Percentiles rank a stretch among this genome's conserved stretches.
These are phyloP conservation scores for Colletotrichum musae DNA, from an alignment of 2,329 filamentous ascomycete species.

Conservation along the genomic window DNA sequence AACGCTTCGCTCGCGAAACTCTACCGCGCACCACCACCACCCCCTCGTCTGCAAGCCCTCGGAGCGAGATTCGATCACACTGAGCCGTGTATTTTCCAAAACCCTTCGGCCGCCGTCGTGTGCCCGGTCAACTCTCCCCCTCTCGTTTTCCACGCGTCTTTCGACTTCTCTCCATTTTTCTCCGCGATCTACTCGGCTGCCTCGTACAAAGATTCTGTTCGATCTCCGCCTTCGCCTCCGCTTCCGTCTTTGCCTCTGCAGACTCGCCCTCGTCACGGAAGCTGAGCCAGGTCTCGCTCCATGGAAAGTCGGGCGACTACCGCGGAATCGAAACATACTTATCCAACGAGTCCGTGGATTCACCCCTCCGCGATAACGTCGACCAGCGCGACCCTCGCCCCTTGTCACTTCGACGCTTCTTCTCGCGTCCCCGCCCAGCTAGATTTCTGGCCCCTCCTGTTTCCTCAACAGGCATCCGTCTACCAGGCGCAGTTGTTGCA, in stretches of 20 bases:
- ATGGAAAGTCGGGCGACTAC: conserved; percentile 67
- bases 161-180: not conserved
- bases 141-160: conserved; percentile 18
- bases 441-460: conserved; percentile 70
- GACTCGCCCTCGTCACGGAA: conserved; percentile 39
- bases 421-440: conserved; percentile 56
- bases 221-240: conserved; percentile 30
- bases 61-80: conserved; percentile 30
- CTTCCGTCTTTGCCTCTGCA: conserved; percentile 20
- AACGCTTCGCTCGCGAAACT: conserved; percentile 18
- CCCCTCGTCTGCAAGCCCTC: conserved; percentile 23
- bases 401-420: conserved; percentile 42
- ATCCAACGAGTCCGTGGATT: conserved; percentile 58
- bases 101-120: conserved; percentile 21
- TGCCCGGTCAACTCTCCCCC: not conserved
- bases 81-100: conserved; percentile 17
- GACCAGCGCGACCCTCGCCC: conserved; percentile 45
- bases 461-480: conserved; percentile 71
- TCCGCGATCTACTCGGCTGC: conserved; percentile 15
- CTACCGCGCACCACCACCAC: conserved; percentile 11
- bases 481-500: conserved; percentile 75
- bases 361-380: conserved; percentile 46
- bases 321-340: conserved; percentile 64
- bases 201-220: conserved; percentile 19
- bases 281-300: conserved; percentile 54